These are phyloP conservation scores for Straminergon stramineum DNA, from an alignment of 225 moss, liverwort and hornwort species.

Conservation along the genomic window DNA sequence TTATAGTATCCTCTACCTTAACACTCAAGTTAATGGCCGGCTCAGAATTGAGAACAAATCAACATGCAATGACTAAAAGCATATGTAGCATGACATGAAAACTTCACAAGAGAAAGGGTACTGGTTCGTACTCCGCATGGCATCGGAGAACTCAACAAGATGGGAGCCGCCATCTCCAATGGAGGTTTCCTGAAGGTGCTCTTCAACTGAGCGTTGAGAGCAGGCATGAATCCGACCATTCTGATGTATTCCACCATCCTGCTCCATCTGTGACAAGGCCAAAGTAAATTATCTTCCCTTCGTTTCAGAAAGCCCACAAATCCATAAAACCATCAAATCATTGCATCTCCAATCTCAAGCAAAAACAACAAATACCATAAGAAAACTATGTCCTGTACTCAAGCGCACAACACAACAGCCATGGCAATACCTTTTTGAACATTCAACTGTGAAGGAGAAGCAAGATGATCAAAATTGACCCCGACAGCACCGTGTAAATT, in stretches of 20 bases:
- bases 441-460: background rate
- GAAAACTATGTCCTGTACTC: background rate
- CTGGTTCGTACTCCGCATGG: constrained; percentile 54
- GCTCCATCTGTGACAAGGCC: constrained; percentile 31
- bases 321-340: background rate
- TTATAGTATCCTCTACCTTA: background rate
- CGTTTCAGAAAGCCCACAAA: background rate
- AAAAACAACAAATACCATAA: background rate
- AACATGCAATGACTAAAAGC: background rate
- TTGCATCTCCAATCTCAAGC: background rate
- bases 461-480: background rate
- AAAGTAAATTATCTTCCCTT: background rate
- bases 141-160: constrained; percentile 79
- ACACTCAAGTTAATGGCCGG: background rate
- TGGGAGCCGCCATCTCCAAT: constrained; percentile 69
- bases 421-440: background rate
- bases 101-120: background rate
- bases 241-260: constrained; percentile 41
- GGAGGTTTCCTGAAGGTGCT: constrained; percentile 61
- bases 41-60: background rate
- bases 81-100: background rate
- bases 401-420: background rate
- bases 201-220: constrained; percentile 67
- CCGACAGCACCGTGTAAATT: background rate
- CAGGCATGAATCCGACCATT: constrained; percentile 49